Base-by-base conservation (phyloP, 2,329 filamentous ascomycete genomes). In the Diaporthe australafricana region DNA sequence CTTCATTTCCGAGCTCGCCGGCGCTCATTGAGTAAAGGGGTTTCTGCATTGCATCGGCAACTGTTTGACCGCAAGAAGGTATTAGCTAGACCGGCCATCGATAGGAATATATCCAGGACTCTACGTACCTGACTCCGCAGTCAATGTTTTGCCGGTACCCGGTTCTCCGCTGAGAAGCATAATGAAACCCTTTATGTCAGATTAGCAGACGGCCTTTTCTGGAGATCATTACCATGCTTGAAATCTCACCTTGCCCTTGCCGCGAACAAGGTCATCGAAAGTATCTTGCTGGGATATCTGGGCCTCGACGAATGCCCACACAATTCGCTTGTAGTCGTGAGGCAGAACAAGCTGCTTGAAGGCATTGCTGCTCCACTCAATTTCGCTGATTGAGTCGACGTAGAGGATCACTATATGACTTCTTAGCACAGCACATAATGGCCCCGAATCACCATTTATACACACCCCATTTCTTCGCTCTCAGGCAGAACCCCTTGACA, bases 291-390 rank as follows among this genome's bases (percentile, higher is more conserved):
- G 42, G 38, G 65, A 56, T 27, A 42, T 25, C 17, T 68, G 40
- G 3, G 45, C 65, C 14, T 52, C 52, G 2, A 53, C 53, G 35
- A 68, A 68, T 7, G 50, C 25, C n/a, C 52, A 40, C 5, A 68
- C 45, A 2, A 80, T 70, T 0, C 83, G 81, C n/a, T 87, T 79
- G 22, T 87, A 84, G 7, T 87, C 81, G 0, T 68, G 52, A 6
- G 65, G 65, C 35, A 68, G 50, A 7, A 35, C 53, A 8, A 68
- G 65, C 5, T 79, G 82, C 25, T 79, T 75, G 65, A 88, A 88
- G 11, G 85, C 85, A 35, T 81, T 75, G 4, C 82, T 80, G 71
- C 85, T 84, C 81, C 85, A 88, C 22, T 56, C 27, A 3, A 56
- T 56, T 1, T 56, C 52, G 0, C 1, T 12, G 11, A 56, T 22